Conservation (phyloP, 2,329 filamentous ascomycete genomes). For the Chaetomium sp. region DNA sequence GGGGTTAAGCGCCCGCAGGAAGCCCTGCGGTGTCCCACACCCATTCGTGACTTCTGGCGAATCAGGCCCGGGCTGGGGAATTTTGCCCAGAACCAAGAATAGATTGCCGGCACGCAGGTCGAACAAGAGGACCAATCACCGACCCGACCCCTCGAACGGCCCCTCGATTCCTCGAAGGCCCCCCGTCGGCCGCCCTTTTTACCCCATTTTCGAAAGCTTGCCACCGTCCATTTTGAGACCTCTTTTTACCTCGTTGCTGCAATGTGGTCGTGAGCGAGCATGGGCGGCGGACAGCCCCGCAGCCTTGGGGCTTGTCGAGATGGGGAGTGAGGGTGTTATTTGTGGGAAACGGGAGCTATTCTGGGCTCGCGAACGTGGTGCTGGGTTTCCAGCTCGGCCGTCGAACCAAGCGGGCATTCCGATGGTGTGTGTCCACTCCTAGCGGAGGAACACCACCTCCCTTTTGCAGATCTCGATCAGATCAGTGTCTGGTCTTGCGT, state of each 20-base stretch:
- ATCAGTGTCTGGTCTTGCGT: too few species aligned
- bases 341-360: too few species aligned
- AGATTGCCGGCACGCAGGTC: conserved; percentile 23
- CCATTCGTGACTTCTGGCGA: conserved; percentile 16
- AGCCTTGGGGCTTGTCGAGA: too few species aligned
- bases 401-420: too few species aligned
- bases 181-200: conserved; percentile 3
- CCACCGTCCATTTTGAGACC: not conserved
- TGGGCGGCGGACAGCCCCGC: too few species aligned
- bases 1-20: conserved; percentile 24
- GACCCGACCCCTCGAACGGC: not conserved
- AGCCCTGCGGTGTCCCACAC: conserved; percentile 15
- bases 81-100: conserved; percentile 25
- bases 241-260: not conserved
- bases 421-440: too few species aligned
- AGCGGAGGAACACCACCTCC: too few species aligned
- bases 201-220: not conserved
- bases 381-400: too few species aligned
- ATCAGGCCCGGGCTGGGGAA: conserved; percentile 14
- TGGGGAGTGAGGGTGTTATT: too few species aligned
- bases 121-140: conserved; percentile 13
- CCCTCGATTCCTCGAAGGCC: not conserved
- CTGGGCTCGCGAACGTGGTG: too few species aligned
- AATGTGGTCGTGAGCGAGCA: not conserved
- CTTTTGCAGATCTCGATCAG: too few species aligned